Evolutionary conservation across 2,329 filamentous ascomycete species (phyloP), one percentile per base, ranked within the genome.

Genomic region (Cladophialophora immunda): DNA sequence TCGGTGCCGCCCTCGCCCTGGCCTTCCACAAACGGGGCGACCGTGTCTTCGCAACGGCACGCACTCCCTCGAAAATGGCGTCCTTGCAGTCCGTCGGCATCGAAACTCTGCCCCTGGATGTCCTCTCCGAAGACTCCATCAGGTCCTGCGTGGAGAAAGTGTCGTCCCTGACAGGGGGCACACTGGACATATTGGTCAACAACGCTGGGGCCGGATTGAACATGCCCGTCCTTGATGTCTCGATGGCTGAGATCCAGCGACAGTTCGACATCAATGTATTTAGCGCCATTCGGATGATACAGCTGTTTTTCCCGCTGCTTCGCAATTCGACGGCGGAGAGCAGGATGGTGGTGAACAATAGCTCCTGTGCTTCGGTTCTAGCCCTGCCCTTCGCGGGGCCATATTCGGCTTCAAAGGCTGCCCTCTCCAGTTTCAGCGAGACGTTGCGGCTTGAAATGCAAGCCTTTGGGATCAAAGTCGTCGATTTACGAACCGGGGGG

Each of bases 1-100:
- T 89, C 68, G 87, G 87, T 30, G 82, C 89, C 72, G 82, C 83
- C 17, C 80, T 89, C 15, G 85, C 86, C 1, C 79, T 81, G 19
- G 85, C 88, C 72, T 89, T 89, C 73, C 81, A 86, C 64, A 76
- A 73, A 29, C 69, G 76, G 77, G 85, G 85, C 58, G 78, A 60
- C 30, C 81, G 83, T 27, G 87, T 89, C 62, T 83, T 89, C 62
- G 86, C 85, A 34, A 82, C 81, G 1, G 77, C 79, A 2, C 79
- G 81, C 17, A 73, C 79, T 54, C 65, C 70, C 0, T 59, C 73
- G 15, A 81, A 80, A 60, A 77, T 79, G 68, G 38, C 62, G 1
- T 34, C 59, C 38, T 58, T 72, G 3, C 72, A 50, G 57, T 17
- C 41, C 11, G 47, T 69, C 4, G 72, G 73, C 27, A 75, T 77